Conservation (phyloP, 805 yeast species). For the Hanseniaspora mollemarum region DNA sequence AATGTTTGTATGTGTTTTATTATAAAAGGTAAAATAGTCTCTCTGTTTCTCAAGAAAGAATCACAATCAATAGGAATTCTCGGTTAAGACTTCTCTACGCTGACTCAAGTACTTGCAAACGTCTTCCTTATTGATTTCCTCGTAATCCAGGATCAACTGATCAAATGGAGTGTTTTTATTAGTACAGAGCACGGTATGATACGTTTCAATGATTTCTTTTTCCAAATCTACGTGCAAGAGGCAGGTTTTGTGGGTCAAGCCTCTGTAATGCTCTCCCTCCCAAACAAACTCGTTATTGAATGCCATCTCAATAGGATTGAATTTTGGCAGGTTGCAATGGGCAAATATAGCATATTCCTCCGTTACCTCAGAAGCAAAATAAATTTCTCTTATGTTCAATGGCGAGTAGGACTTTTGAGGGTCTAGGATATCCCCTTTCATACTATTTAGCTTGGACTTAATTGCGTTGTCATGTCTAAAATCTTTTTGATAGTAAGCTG, state of each 20-base stretch:
- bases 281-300: slow-evolving; percentile 20
- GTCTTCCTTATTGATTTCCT: background rate
- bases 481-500: slow-evolving; percentile 67
- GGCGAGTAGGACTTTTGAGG: background rate
- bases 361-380: slow-evolving; percentile 13
- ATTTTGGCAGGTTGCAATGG: slow-evolving; percentile 34
- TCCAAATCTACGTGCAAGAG: slow-evolving; percentile 7
- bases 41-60: too few relatives aligned
- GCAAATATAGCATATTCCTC: slow-evolving; percentile 27
- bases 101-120: background rate
- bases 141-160: background rate
- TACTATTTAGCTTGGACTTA: background rate
- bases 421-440: background rate
- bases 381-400: slow-evolving; percentile 9
- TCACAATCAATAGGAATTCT: background rate
- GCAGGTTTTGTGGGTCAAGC: background rate
- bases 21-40: too few relatives aligned
- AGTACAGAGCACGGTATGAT: background rate
- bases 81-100: background rate
- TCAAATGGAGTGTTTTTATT: background rate
- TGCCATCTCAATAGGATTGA: slow-evolving; percentile 28
- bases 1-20: too few relatives aligned
- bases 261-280: slow-evolving; percentile 18
- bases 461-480: slow-evolving; percentile 46
- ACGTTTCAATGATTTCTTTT: slow-evolving; percentile 3